A percentile compares a stretch with the other conserved stretches of the same genome.
phyloP scores from a whole-genome alignment of 805 yeast species.

The Candida nitratophila region DNA sequence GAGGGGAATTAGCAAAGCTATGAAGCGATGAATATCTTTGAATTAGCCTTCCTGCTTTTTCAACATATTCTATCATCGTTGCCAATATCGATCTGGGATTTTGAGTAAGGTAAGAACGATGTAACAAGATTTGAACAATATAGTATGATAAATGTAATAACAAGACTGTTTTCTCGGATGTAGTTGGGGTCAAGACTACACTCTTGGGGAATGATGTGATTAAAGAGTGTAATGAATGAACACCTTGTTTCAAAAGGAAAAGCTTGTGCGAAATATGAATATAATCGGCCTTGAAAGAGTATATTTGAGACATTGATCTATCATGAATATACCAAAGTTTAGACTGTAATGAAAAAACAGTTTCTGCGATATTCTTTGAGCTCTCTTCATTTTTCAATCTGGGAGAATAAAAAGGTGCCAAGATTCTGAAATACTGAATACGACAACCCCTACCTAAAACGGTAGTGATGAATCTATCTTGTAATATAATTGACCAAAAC shows the following conservation, averaged over 20 bases:
- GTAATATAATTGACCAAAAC: slow-evolving; percentile 27
- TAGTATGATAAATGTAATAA: slow-evolving; percentile 24
- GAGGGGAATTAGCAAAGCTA: slow-evolving; percentile 18
- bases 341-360: slow-evolving; percentile 22
- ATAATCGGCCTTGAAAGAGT: slow-evolving; percentile 26
- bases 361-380: slow-evolving; percentile 12
- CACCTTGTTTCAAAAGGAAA: slow-evolving; percentile 23
- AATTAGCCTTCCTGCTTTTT: slow-evolving; percentile 16
- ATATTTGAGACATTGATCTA: slow-evolving; percentile 24
- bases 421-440: slow-evolving; percentile 26
- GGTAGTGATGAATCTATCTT: slow-evolving; percentile 26
- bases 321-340: slow-evolving; percentile 27
- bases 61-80: slow-evolving; percentile 18
- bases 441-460: slow-evolving; percentile 28
- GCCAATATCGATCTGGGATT: slow-evolving; percentile 22
- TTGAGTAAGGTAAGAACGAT: slow-evolving; percentile 24
- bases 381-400: neutral
- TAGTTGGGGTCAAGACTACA: slow-evolving; percentile 7
- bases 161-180: slow-evolving; percentile 17
- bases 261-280: slow-evolving; percentile 26
- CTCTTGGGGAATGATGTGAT: slow-evolving; percentile 17
- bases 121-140: slow-evolving; percentile 19
- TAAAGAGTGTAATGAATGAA: slow-evolving; percentile 14
- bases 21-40: slow-evolving; percentile 8
- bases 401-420: slow-evolving; percentile 22